Base-by-base conservation (phyloP, 2,329 filamentous ascomycete species). In the Colletotrichum siamense region DNA sequence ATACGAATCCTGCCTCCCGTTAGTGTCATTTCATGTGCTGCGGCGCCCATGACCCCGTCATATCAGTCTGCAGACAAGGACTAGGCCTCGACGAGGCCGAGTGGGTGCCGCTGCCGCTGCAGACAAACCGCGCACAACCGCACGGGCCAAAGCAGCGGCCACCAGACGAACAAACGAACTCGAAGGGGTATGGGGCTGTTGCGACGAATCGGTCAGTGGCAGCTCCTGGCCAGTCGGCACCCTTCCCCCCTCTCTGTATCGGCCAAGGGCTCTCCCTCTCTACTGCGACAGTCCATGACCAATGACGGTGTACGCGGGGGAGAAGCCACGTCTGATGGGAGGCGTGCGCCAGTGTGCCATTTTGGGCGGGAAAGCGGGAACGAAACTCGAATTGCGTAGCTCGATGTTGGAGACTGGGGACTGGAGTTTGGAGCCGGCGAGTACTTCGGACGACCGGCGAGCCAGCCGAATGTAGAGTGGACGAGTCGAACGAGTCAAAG, bases 401-500 rank as follows among this genome's bases (percentile, higher is more conserved):
- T 34, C 12, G 63, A 49, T 9, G 18, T 12, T 55, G 39, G 44
- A 32, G 22, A 18, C 18, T 62, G 18, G n/a, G 13, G 44, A 18
- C 26, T 32, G 30, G n/a, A 36, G 59, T 62, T 22, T 32, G 59
- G 22, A 34, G 59, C 28, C 52, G 24, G 39, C 59, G 36, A 62
- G 62, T 32, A 57, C n/a, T 67, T 49, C 44, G 39, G 55, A 75
- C 30, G 69, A 39, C 24, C 69, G 69, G 62, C 63, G 55, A 22
- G 44, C 55, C 55, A 68, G n/a, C 69, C 39, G 63, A 28, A 44
- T 52, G 24, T 52, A 68, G 39, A 22, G 39, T 16, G 30, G 24
- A 49, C 62, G 39, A 28, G 39, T 26, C 22, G 32, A 49, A 39
- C 49, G 39, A 73, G 74, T 65, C 74, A 69, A 74, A 74, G 70